Evolutionary conservation across 805 yeast genomes (phyloP).

Genomic region (Metschnikowia gelsemii): DNA sequence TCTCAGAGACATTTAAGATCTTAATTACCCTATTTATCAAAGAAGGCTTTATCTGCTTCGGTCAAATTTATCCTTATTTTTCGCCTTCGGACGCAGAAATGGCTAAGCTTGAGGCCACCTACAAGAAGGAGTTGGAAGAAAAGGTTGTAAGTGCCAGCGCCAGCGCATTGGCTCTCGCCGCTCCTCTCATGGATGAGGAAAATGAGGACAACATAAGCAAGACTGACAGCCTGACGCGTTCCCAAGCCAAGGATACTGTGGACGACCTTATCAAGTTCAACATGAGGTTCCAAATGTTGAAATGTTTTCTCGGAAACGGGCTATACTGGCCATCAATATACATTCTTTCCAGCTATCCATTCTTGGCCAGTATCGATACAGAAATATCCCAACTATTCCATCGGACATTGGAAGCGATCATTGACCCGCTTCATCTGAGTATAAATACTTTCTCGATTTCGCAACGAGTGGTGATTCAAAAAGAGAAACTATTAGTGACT

Average conservation of each 20-base stretch:
- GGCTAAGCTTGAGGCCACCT: slow-evolving; percentile 40
- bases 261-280: slow-evolving; percentile 24
- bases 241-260: slow-evolving; percentile 13
- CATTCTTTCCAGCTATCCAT: slow-evolving; percentile 61
- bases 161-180: slow-evolving; percentile 84
- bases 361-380: slow-evolving; percentile 52
- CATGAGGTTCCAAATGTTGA: slow-evolving; percentile 42
- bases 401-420: slow-evolving; percentile 47
- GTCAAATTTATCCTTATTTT: slow-evolving; percentile 55
- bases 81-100: slow-evolving; percentile 53
- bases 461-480: slow-evolving; percentile 25
- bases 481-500: slow-evolving; percentile 24
- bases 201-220: slow-evolving; percentile 26
- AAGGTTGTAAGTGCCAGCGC: slow-evolving; percentile 62
- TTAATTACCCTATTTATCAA: slow-evolving; percentile 59
- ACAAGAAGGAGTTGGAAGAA: slow-evolving; percentile 50
- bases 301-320: slow-evolving; percentile 57
- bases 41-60: slow-evolving; percentile 63
- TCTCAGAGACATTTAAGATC: slow-evolving; percentile 45
- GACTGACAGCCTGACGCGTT: slow-evolving; percentile 21
- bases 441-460: slow-evolving; percentile 22
- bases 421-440: slow-evolving; percentile 47
- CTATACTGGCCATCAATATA: slow-evolving; percentile 59
- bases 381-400: slow-evolving; percentile 48
- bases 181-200: slow-evolving; percentile 71